These are phyloP conservation scores for Oryza rufipogon DNA, from an alignment of 176 grass and related monocot genomes.

Conservation along the genomic window DNA sequence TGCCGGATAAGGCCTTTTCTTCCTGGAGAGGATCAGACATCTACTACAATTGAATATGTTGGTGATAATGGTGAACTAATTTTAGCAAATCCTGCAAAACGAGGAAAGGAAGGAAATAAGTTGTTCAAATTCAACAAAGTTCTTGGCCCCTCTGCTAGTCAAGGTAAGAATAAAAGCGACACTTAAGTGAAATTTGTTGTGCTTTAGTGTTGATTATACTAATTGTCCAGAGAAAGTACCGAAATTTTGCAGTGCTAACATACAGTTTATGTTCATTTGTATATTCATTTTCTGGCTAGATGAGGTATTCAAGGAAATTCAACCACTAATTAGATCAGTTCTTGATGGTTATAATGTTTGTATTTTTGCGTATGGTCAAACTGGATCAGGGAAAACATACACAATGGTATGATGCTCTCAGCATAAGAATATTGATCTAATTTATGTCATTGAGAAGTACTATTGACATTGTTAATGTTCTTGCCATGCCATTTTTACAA, in stretches of 20 bases:
- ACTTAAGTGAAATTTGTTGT: neutral
- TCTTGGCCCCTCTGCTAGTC: slow-evolving; percentile 60
- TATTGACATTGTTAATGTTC: neutral
- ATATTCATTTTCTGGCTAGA: slow-evolving; percentile 49
- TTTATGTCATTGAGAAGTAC: neutral
- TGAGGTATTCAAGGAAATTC: slow-evolving; percentile 86
- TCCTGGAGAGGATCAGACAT: slow-evolving; percentile 64
- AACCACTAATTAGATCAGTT: slow-evolving; percentile 79
- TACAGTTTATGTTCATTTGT: neutral
- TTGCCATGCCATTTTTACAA: slow-evolving; percentile 20
- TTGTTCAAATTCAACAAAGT: slow-evolving; percentile 88
- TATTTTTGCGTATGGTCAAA: slow-evolving; percentile 98
- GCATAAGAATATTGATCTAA: slow-evolving; percentile 2
- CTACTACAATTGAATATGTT: slow-evolving; percentile 52
- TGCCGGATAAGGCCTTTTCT: slow-evolving; percentile 94
- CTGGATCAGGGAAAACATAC: slow-evolving; percentile 98
- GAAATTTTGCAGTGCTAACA: slow-evolving; percentile 14
- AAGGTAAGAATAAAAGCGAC: slow-evolving; percentile 55
- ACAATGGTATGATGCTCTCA: slow-evolving; percentile 74
- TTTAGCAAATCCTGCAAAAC: slow-evolving; percentile 60
- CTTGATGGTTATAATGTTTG: slow-evolving; percentile 97
- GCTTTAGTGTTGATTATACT: neutral
- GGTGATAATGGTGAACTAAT: slow-evolving; percentile 70
- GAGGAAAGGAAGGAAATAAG: slow-evolving; percentile 70
- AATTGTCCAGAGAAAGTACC: slow-evolving; percentile 16